These are phyloP conservation scores for Trametes sp. DNA, from an alignment of 1,284 basidiomycete species.

Conservation along the genomic window DNA sequence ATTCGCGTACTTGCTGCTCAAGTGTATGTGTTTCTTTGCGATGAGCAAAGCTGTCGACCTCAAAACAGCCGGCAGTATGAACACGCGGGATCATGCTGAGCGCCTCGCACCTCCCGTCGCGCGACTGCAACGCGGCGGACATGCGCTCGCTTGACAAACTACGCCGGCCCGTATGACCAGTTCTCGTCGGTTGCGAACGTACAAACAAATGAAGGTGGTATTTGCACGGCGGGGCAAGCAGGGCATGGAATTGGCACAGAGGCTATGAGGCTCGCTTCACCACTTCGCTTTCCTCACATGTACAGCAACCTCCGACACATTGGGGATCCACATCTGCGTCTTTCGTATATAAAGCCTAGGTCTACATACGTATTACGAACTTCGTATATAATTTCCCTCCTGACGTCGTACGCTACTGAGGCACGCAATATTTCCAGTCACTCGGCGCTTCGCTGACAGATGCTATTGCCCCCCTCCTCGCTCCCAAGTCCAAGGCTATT, in stretches of 20 bases:
- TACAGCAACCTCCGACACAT: not conserved
- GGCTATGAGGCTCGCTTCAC: too few relatives aligned
- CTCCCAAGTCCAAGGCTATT: not conserved
- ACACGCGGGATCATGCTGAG: not conserved
- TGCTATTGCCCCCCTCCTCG: constrained; percentile 1
- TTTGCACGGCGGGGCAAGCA: too few relatives aligned
- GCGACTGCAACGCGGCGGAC: constrained; percentile 7
- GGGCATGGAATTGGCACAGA: too few relatives aligned
- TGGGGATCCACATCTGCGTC: not conserved
- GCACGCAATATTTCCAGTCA: too few relatives aligned
- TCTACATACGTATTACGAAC: constrained; percentile 3
- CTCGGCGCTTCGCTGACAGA: not conserved
- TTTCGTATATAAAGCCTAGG: not conserved
- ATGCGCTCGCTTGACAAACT: constrained; percentile 5
- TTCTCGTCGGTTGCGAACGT: too few relatives aligned
- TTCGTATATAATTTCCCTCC: not conserved
- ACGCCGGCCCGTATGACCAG: not conserved
- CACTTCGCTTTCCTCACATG: too few relatives aligned
- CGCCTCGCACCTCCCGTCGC: not conserved
- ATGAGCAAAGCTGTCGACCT: not conserved
- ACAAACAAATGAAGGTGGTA: too few relatives aligned
- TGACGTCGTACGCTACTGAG: not conserved
- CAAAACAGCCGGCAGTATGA: not conserved
- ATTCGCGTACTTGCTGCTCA: not conserved
- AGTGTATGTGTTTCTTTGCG: not conserved